phyloP scores from a whole-genome alignment of 306 rosid genomes.

The Cucurbita ficifolia region DNA sequence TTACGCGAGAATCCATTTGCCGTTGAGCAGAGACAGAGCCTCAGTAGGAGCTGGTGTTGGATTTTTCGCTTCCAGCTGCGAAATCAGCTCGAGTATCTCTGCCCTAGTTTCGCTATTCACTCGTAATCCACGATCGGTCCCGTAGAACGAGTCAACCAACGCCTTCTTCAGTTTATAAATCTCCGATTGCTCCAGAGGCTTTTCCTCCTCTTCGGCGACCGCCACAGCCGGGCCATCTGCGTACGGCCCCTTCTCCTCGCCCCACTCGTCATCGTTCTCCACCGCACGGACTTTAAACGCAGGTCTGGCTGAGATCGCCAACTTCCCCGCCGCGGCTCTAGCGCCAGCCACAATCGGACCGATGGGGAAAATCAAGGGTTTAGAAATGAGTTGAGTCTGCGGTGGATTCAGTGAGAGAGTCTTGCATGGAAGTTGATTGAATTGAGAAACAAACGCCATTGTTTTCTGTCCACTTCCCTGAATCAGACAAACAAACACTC shows the following conservation, averaged over 20 bases:
- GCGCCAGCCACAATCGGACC: slow-evolving; percentile 9
- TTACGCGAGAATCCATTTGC: slow-evolving; percentile 93
- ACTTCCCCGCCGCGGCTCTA: slow-evolving; percentile 10
- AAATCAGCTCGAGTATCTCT: slow-evolving; percentile 78
- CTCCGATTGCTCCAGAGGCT: slow-evolving; percentile 25
- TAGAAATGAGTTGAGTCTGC: slow-evolving; percentile 13
- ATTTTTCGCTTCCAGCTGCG: slow-evolving; percentile 67
- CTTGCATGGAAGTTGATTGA: slow-evolving; percentile 31
- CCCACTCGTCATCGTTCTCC: slow-evolving; percentile 35
- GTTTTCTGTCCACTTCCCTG: neutral
- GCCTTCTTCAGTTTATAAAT: slow-evolving; percentile 47
- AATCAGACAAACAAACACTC: neutral
- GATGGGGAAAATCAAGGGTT: slow-evolving; percentile 21
- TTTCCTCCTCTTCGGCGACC: slow-evolving; percentile 26
- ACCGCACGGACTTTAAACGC: slow-evolving; percentile 17
- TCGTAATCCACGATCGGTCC: slow-evolving; percentile 65
- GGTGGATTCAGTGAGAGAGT: slow-evolving; percentile 18
- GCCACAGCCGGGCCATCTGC: slow-evolving; percentile 10
- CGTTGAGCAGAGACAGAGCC: slow-evolving; percentile 67
- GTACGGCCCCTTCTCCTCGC: slow-evolving; percentile 18
- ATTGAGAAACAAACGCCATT: slow-evolving; percentile 48
- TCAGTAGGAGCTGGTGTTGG: slow-evolving; percentile 86
- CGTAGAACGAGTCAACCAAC: slow-evolving; percentile 59
- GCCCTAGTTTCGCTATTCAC: slow-evolving; percentile 77
- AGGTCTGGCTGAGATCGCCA: slow-evolving; percentile 12